Percentiles rank a stretch among this genome's conserved stretches.
phyloP scores from a whole-genome alignment of 2,329 filamentous ascomycete species.

The Ophiostoma fasciatum region DNA sequence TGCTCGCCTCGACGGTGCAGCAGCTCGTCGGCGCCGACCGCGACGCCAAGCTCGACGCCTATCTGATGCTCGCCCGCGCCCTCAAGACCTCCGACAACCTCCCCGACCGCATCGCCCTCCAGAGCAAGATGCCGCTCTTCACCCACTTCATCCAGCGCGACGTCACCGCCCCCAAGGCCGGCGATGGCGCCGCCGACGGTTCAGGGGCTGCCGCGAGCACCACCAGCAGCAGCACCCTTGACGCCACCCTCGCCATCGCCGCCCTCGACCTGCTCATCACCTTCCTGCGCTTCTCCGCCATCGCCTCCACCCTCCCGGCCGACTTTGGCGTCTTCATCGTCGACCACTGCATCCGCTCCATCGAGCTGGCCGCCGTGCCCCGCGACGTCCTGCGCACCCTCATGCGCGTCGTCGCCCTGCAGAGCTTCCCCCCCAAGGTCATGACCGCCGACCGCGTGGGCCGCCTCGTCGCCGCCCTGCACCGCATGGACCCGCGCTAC shows the following conservation, averaged over 20 bases:
- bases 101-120: constrained; percentile 57
- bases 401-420: constrained; percentile 65
- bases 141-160: constrained; percentile 77
- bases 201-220: no score
- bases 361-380: constrained; percentile 52
- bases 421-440: constrained; percentile 60
- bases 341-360: constrained; percentile 61
- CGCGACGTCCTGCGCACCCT: constrained; percentile 70
- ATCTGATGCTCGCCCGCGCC: constrained; percentile 61
- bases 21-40: constrained; percentile 64
- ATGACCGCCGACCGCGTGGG: constrained; percentile 59
- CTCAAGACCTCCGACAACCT: constrained; percentile 72
- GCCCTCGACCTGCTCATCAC: constrained; percentile 64
- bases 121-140: constrained; percentile 61
- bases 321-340: constrained; percentile 71
- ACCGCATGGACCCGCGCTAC: constrained; percentile 57
- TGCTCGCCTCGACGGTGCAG: constrained; percentile 73
- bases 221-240: constrained; percentile 38
- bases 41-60: constrained; percentile 67
- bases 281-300: constrained; percentile 59
- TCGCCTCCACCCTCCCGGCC: constrained; percentile 53
- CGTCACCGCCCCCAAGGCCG: constrained; percentile 42
- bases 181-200: no score
- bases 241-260: constrained; percentile 60
- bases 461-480: constrained; percentile 54